These are phyloP conservation scores for Nitzschia sp. DNA, from an alignment of 108 stramenopile species.

Conservation along the genomic window DNA sequence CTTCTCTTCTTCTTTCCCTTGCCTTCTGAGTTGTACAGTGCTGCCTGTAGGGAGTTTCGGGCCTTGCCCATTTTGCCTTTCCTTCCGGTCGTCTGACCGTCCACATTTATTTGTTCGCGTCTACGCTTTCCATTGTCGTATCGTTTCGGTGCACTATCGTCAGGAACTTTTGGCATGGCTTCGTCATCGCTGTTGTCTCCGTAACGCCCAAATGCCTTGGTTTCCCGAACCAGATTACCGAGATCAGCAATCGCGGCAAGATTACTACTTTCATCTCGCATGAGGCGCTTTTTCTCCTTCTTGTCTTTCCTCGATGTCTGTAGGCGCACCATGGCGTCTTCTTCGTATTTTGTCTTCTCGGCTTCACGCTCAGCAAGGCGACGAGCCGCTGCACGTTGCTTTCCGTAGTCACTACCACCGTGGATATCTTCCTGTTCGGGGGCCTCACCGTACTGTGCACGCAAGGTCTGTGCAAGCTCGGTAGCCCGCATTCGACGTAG, in stretches of 20 bases:
- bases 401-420: constrained; percentile 74
- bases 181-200: constrained; percentile 36
- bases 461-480: constrained; percentile 76
- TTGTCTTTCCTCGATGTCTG: constrained; percentile 74
- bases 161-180: background rate
- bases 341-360: constrained; percentile 75
- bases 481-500: constrained; percentile 62
- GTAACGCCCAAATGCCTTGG: constrained; percentile 46
- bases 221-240: constrained; percentile 65
- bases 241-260: constrained; percentile 75
- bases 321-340: constrained; percentile 79
- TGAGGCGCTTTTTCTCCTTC: constrained; percentile 70
- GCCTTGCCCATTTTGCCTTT: constrained; percentile 34
- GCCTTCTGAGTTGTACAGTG: constrained; percentile 40
- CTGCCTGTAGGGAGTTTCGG: constrained; percentile 67
- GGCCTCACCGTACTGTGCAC: constrained; percentile 71
- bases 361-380: constrained; percentile 60
- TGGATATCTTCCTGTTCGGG: constrained; percentile 89
- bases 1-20: constrained; percentile 37
- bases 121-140: constrained; percentile 63
- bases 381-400: constrained; percentile 66
- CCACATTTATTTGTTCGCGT: constrained; percentile 43
- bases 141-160: constrained; percentile 1
- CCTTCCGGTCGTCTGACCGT: constrained; percentile 1
- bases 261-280: constrained; percentile 82